Percentiles rank a stretch among this genome's conserved stretches.
These are phyloP conservation scores for Thraustochytrium striatum DNA, from an alignment of 352 stramenopile species.

Conservation along the genomic window DNA sequence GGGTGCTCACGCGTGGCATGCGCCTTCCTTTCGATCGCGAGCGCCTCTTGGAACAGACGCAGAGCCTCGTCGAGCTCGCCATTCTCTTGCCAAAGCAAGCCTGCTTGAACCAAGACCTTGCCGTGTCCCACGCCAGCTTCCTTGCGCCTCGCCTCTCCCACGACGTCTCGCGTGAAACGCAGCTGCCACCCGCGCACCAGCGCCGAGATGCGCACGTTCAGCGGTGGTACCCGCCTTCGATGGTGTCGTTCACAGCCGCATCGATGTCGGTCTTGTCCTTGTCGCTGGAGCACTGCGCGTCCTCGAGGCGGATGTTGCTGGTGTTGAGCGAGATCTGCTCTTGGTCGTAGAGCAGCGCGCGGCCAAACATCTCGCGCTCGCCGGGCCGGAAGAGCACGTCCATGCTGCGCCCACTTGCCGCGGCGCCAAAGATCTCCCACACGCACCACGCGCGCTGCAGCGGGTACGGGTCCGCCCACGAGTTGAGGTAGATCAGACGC, in stretches of 20 bases:
- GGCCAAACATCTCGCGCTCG: not conserved
- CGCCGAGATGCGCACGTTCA: not conserved
- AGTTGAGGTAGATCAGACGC: conserved; percentile 6
- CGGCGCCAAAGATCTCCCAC: conserved; percentile 39
- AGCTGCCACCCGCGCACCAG: not conserved
- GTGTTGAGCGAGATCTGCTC: no score
- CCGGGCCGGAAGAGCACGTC: not conserved
- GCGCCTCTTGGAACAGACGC: no score
- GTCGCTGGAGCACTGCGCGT: not conserved
- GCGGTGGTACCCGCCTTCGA: not conserved
- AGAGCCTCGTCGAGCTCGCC: no score
- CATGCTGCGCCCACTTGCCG: not conserved
- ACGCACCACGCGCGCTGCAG: conserved; percentile 37
- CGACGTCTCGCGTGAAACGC: no score
- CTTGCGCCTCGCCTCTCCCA: no score
- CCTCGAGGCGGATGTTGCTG: not conserved
- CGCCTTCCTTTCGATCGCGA: no score
- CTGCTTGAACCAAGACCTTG: no score
- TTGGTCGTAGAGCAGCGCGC: not conserved
- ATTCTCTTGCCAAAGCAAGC: no score
- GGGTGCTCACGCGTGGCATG: no score
- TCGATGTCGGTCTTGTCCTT: conserved; percentile 14
- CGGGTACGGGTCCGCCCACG: conserved; percentile 2
- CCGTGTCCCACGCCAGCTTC: no score
- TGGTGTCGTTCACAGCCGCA: not conserved